A percentile compares a stretch with the other conserved stretches of the same genome.
Evolutionary conservation across 2,329 filamentous ascomycete species (phyloP).

Genomic region (Pseudocercospora musae): DNA sequence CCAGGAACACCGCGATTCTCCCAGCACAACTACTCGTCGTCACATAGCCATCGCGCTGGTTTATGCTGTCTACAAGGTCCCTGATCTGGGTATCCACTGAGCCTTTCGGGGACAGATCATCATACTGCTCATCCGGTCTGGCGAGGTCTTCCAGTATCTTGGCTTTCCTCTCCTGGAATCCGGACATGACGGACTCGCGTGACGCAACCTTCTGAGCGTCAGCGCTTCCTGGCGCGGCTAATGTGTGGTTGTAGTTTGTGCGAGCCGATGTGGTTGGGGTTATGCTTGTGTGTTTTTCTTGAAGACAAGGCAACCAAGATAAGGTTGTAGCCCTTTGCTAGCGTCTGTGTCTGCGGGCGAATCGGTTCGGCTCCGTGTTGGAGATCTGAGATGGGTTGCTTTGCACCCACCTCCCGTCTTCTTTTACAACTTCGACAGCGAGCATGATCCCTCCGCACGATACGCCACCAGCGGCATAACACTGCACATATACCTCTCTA

Average conservation of each 20-base stretch:
- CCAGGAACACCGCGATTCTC: slow-evolving; percentile 80
- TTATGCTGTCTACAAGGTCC: slow-evolving; percentile 74
- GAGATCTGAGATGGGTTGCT: background rate
- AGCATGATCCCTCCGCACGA: background rate
- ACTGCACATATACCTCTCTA: background rate
- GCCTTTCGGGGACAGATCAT: slow-evolving; percentile 84
- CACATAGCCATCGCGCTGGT: slow-evolving; percentile 68
- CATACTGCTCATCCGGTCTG: slow-evolving; percentile 67
- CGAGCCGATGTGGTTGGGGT: background rate
- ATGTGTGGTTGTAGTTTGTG: background rate
- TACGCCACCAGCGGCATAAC: background rate
- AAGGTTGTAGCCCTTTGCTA: background rate
- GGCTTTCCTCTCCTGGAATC: slow-evolving; percentile 55
- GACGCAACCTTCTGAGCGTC: background rate
- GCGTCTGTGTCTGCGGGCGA: background rate
- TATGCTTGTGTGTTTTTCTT: background rate
- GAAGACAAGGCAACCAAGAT: background rate
- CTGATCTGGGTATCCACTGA: slow-evolving; percentile 77
- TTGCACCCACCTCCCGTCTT: background rate
- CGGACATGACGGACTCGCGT: background rate
- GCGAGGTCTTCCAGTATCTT: slow-evolving; percentile 70
- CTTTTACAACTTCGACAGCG: background rate
- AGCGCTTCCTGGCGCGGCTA: no score
- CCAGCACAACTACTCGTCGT: slow-evolving; percentile 94
- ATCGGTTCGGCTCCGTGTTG: background rate